Evolutionary conservation across 768 basidiomycete genomes (phyloP), one percentile per base, ranked within the genome.

Genomic region (Dentipellis fragilis): DNA sequence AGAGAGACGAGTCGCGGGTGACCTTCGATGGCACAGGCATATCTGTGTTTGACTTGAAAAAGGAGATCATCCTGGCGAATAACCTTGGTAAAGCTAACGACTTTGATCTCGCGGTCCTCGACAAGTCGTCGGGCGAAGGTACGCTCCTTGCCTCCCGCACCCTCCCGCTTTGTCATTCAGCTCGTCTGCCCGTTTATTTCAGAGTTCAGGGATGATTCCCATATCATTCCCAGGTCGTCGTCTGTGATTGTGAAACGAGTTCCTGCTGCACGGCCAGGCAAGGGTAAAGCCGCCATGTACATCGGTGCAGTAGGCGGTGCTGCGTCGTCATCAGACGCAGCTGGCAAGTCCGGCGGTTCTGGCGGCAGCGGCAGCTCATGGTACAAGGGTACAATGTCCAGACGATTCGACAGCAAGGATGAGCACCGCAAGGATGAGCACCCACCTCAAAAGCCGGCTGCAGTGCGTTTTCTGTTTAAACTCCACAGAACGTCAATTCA

Each of bases 11-110:
- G 72, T 93, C 93, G 56, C 79, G 93, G 68, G 85, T 99, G 70
- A 86, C 91, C 54, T 97, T 99, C 76, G 95, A 99, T 69, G 96
- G 96, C 66, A 97, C 95, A 63, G 92, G 93, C 60, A 98, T 99
- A 67, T 93, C 93, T 66, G 93, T 98, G 64, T 98, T 97, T 78
- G 96, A 99, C 73, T 77, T 99, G 72, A 99, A 99, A 76, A 90
- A 87, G 77, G 96, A 98, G 73, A 91, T 99, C 68, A 95, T 99
- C 66, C 75, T 95, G 66, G 89, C 89, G 68, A 97, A 97, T 68
- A 93, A 87, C 69, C 84, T 99, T 73, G 87, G 87, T 75, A 94
- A 93, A 78, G 93, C 91, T 57, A 92, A 87, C 67, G 96, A 99
- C 68, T 97, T 98, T 76, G 96, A 99, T 72, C 79, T 99, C 22